Percentiles rank a stretch among this genome's conserved stretches.
Conservation (phyloP, 345 rosid species). For the Cardamine resedifolia region DNA sequence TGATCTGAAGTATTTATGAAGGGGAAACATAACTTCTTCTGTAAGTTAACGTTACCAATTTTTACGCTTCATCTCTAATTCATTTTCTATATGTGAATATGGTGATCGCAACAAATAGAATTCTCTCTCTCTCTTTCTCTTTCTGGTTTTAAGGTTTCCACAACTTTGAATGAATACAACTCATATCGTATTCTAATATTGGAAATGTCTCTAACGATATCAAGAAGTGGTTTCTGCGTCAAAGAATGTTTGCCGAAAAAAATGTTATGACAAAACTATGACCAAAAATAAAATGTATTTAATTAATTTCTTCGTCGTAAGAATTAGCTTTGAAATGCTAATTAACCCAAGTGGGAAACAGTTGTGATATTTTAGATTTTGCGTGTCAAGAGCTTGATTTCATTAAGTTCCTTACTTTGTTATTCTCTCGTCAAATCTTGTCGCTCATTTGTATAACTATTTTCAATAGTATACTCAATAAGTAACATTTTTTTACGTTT, state of each 20-base stretch:
- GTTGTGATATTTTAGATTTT: background rate
- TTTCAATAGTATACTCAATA: background rate
- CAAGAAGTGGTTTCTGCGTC: background rate
- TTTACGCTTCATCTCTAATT: conserved; percentile 35
- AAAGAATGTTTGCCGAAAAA: background rate
- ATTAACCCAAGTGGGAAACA: background rate
- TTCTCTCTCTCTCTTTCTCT: background rate
- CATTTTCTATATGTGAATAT: conserved; percentile 28
- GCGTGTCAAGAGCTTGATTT: background rate
- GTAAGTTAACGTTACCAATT: conserved; percentile 17
- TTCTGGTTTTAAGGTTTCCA: conserved; percentile 1
- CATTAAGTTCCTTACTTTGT: background rate
- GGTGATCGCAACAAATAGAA: conserved; percentile 11
- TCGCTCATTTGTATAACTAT: background rate
- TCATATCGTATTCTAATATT: conserved; percentile 25
- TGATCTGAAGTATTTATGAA: conserved; percentile 18
- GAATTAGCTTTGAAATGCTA: background rate
- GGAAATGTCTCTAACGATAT: conserved; percentile 20
- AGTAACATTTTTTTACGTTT: background rate
- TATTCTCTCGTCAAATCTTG: background rate
- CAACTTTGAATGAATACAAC: conserved; percentile 11
- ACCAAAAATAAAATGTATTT: background rate
- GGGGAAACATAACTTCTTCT: conserved; percentile 16
- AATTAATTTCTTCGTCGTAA: background rate
- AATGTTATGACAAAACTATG: background rate